These are phyloP conservation scores for Glycyrrhiza uralensis DNA, from an alignment of 306 rosid species.

Conservation along the genomic window DNA sequence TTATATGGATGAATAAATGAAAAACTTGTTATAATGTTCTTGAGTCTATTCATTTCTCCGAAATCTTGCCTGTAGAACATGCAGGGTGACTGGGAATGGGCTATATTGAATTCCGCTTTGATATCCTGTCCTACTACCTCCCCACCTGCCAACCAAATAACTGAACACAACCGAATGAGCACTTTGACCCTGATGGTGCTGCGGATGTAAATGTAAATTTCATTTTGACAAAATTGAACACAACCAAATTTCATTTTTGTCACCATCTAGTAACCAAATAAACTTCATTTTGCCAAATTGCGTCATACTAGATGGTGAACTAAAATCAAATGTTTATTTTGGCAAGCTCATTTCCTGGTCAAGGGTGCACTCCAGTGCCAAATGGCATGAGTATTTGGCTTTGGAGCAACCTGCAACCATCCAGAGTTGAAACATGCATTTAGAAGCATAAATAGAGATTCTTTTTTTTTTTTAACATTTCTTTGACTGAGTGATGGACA, in stretches of 20 bases:
- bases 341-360: slow-evolving; percentile 94
- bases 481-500: not conserved
- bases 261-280: too few species aligned
- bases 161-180: not conserved
- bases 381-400: slow-evolving; percentile 83
- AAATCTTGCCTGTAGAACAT: slow-evolving; percentile 83
- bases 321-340: slow-evolving; percentile 68
- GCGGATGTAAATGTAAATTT: not conserved
- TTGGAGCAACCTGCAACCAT: slow-evolving; percentile 56
- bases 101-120: slow-evolving; percentile 68
- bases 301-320: slow-evolving; percentile 72
- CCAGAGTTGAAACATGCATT: not conserved
- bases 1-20: not conserved
- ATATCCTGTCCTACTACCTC: slow-evolving; percentile 62
- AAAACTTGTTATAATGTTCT: not conserved
- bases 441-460: not conserved
- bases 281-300: too few species aligned
- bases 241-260: slow-evolving; percentile 49
- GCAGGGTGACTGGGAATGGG: slow-evolving; percentile 83
- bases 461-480: not conserved
- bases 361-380: slow-evolving; percentile 83
- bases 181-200: not conserved
- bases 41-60: slow-evolving; percentile 45
- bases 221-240: not conserved
- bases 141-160: slow-evolving; percentile 66